Percentiles rank a stretch among this genome's conserved stretches.
These are phyloP conservation scores for Colletotrichum camelliae DNA, from an alignment of 2,329 filamentous ascomycete genomes.

Conservation along the genomic window DNA sequence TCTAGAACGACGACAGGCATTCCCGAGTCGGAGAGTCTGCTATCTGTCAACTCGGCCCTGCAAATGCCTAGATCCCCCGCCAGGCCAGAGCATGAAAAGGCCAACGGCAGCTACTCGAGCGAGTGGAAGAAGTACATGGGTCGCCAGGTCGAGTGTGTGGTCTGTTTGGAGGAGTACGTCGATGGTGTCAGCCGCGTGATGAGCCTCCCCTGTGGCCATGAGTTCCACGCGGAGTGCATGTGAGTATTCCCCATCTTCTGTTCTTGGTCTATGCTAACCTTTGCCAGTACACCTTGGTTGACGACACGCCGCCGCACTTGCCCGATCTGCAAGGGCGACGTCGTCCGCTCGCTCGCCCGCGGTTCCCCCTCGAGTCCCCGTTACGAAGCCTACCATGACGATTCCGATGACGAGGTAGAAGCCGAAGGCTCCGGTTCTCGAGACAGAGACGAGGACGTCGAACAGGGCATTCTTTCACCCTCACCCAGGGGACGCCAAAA, in stretches of 20 bases:
- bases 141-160: slow-evolving; percentile 85
- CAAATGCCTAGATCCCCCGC: slow-evolving; percentile 40
- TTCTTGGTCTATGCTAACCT: slow-evolving; percentile 24
- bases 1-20: slow-evolving; percentile 70
- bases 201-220: slow-evolving; percentile 96
- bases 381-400: slow-evolving; percentile 62
- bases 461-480: slow-evolving; percentile 43
- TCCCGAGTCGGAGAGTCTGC: slow-evolving; percentile 53
- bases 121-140: slow-evolving; percentile 73
- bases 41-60: slow-evolving; percentile 47
- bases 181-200: slow-evolving; percentile 95
- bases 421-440: slow-evolving; percentile 33
- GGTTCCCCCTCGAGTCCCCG: slow-evolving; percentile 55
- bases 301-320: slow-evolving; percentile 96
- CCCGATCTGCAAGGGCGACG: slow-evolving; percentile 97
- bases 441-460: slow-evolving; percentile 43
- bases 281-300: slow-evolving; percentile 86
- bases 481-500: slow-evolving; percentile 23
- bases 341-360: slow-evolving; percentile 73
- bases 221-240: slow-evolving; percentile 99
- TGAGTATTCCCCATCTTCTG: slow-evolving; percentile 56
- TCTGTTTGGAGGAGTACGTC: slow-evolving; percentile 95
- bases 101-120: slow-evolving; percentile 45
- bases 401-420: slow-evolving; percentile 52
- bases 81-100: slow-evolving; percentile 54